Base-by-base conservation (phyloP, 257 asterid genomes). In the Plantago major region DNA sequence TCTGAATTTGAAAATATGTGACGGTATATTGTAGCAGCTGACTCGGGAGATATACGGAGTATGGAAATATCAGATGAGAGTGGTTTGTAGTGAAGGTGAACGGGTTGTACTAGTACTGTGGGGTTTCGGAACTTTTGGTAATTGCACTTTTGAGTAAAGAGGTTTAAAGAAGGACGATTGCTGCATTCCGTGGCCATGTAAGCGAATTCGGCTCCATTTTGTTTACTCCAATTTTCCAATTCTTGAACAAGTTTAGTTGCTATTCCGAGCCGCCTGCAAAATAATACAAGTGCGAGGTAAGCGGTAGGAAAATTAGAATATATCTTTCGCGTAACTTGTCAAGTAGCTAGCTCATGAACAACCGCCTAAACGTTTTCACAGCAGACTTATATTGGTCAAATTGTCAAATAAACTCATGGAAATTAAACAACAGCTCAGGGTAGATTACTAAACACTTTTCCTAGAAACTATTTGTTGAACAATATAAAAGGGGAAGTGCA, bases 121-220 rank as follows among this genome's bases (percentile, higher is more conserved):
- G 97, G 91, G 60, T 81, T 86, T 52, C 95, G 76, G 28, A 89
- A 89, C 66, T 87, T 86, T 4, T 61, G 69, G 33, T 89, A 89
- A 42, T 78, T 76, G 66, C 78, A 82, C 60, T 78, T 89, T 10
- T 48, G 28, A 6, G 83, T 86, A 78, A 89, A 89, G 51, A 89
- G 51, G 46, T 84, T 84, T 58, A 89, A 37, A 7, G 91, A 89
- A 42, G 95, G 79, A 63, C 67, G 69, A 63, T 89, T 89, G 70
- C 43, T 81, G 28, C 84, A 62, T 42, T 86, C 97, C 0, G 97
- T 89, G 45, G 97, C 97, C 94, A 89, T 86, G 68, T 89, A 89
- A 1, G 91, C 77, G 60, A 81, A 89, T 42, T 86, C 77, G 28
- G 89, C 95, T 0, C 91, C 95, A 28, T 84, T 76, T 37, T 57